Evolutionary conservation across 768 basidiomycete species (phyloP), one percentile per base, ranked within the genome.

Genomic region (Steccherinum ochraceum): DNA sequence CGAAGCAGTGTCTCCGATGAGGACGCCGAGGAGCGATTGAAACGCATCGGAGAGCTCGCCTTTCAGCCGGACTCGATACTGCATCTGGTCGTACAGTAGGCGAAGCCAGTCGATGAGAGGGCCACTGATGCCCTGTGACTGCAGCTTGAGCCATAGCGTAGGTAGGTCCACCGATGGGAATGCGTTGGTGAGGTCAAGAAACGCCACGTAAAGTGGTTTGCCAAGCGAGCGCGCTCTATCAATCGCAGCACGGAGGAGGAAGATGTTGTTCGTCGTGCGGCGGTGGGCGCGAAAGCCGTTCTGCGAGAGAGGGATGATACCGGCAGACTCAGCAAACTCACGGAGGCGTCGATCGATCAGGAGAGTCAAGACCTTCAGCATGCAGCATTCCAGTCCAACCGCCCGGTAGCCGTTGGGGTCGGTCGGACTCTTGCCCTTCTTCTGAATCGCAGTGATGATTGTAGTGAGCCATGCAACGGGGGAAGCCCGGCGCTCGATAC

Each of bases 161-260:
- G 64, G 50, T 19, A 61, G 58, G 40, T 71, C 61, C 1, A 62
- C 62, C 0, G 64, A 69, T 0, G 70, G 70, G 51, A 70, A 71
- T 10, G 69, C 68, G 59, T 71, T 70, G 12, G 52, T 64, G 1
- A 65, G 51, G 50, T 65, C 62, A 0, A 64, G 35, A 45, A 56
- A 58, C 10, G 56, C 58, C 5, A 60, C 57, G 35, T 50, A 65
- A 1, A 64, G 54, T 0, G 60, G 49, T 5, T 51, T 26, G 0
- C 55, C 52, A 10, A 24, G 5, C 0, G 52, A 24, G 5, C 51
- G 48, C 0, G 58, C 58, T 21, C 48, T 46, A 23, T 64, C 58
- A 13, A 64, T 60, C 5, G 54, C 52, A 3, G 53, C 40, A 1
- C 58, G 54, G 12, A 63, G 58, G 0, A 61, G 44, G 43, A 58